Base-by-base conservation (phyloP, 2,329 filamentous ascomycete species). In the Nigrospora oryzae region DNA sequence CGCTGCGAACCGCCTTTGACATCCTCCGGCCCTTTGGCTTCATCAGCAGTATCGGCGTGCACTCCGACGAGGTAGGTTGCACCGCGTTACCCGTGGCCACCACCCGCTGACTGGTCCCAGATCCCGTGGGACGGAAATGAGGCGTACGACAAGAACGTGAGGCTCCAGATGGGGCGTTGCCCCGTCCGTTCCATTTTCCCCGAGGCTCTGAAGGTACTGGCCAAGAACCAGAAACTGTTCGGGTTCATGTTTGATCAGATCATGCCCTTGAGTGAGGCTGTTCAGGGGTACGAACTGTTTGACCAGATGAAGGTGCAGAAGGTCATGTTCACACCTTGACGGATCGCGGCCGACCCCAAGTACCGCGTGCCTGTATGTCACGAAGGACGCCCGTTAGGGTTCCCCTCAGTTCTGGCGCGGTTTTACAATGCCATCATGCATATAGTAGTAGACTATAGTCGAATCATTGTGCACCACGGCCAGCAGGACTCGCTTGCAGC, bases 371-470 rank as follows among this genome's bases (percentile, higher is more conserved):
- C 42, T 36, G 19, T 30, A 16, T 13, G 36, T 42, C n/a, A 36
- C 35, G 34, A 15, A 30, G 17, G 38, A 13, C 32, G 14, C 14
- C 37, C 12, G 31, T 16, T 13, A 19, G 46, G 34, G 38, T 17
- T 11, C 30, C 19, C 14, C 19, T 74, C 67, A 91, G 61, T 93
- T 93, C 62, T 91, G 87, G 46, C 87, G 74, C 19, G 87, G 87
- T 69, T 91, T 93, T 43, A 91, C 85, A 51, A 90, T 81, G n/a
- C 86, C 87, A 62, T 91, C 86, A 56, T 91, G 86, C 61, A 91
- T 79, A 50, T 90, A 75, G 59, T 93, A 93, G 65, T 91, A 93
- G 36, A 88, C 84, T 15, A 93, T 75, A 0, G 87, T 91, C 51
- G 86, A 90, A 64, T 93, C 87, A 55, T 85, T 80, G 58, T 89